phyloP scores from a whole-genome alignment of 176 grass and related monocot genomes.

The Echinochloa phyllopogon region DNA sequence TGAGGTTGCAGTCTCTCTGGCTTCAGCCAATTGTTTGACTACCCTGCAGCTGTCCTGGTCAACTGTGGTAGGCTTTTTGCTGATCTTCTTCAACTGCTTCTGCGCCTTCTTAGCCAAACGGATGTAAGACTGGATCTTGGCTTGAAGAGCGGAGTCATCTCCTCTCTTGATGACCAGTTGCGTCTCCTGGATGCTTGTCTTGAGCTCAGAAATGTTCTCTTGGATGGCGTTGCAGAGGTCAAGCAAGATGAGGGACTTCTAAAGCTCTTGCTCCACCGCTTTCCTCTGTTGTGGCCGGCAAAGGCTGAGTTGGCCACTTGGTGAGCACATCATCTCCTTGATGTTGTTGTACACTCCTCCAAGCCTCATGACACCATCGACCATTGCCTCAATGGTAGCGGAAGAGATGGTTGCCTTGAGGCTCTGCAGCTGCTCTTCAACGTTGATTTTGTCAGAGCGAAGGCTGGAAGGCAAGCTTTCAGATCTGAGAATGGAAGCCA shows the following conservation, averaged over 20 bases:
- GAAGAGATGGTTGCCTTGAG: conserved; percentile 28
- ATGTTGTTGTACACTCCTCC: conserved; percentile 33
- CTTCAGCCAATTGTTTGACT: background rate
- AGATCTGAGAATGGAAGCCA: conserved; percentile 33
- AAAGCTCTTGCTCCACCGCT: conserved; percentile 51
- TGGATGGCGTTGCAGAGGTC: conserved; percentile 43
- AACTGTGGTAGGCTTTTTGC: conserved; percentile 19
- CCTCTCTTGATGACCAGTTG: conserved; percentile 43
- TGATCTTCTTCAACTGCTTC: conserved; percentile 48
- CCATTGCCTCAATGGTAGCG: conserved; percentile 11
- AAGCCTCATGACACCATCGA: conserved; percentile 34
- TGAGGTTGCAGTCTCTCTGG: conserved; percentile 32
- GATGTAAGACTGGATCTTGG: conserved; percentile 53
- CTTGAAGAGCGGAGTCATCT: conserved; percentile 26
- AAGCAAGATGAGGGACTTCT: conserved; percentile 44
- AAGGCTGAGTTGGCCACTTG: conserved; percentile 53
- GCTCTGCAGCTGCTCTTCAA: conserved; percentile 33
- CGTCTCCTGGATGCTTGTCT: conserved; percentile 42
- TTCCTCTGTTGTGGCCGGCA: conserved; percentile 41
- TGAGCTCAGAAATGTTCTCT: conserved; percentile 39
- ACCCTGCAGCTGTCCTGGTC: conserved; percentile 35
- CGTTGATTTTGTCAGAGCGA: background rate
- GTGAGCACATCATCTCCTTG: conserved; percentile 39
- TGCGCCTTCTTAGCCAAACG: conserved; percentile 42
- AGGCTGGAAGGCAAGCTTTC: conserved; percentile 34